phyloP scores from a whole-genome alignment of 352 stramenopile species.

The Pythium guiyangense region DNA sequence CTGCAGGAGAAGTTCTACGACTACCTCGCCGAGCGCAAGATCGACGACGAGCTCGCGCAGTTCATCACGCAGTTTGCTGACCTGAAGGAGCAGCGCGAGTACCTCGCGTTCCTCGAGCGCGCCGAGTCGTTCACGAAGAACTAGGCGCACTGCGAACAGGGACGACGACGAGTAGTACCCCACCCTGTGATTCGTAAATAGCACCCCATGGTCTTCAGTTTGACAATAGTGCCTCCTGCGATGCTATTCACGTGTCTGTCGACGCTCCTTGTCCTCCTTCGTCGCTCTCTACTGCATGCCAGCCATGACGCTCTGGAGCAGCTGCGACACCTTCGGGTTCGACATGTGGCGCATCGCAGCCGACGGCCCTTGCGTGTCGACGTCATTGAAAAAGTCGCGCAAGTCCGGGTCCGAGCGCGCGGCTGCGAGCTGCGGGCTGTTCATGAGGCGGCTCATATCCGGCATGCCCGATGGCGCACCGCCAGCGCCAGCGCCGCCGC shows the following conservation, averaged over 20 bases:
- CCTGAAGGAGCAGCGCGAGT: constrained; percentile 85
- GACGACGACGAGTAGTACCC: too few relatives aligned
- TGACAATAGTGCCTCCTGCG: too few relatives aligned
- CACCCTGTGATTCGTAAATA: too few relatives aligned
- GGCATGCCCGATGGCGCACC: constrained; percentile 45
- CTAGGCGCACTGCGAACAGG: too few relatives aligned
- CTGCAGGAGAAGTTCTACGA: constrained; percentile 78
- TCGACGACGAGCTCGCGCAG: constrained; percentile 81
- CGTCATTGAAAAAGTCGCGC: constrained; percentile 77
- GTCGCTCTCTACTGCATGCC: constrained; percentile 50
- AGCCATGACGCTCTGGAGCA: constrained; percentile 71
- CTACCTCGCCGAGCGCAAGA: constrained; percentile 71
- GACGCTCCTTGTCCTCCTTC: too few relatives aligned
- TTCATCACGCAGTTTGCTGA: constrained; percentile 84
- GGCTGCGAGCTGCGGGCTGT: constrained; percentile 68
- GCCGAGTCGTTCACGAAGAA: constrained; percentile 67
- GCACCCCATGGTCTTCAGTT: neutral
- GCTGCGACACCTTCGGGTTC: constrained; percentile 79
- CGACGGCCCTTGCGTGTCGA: constrained; percentile 69
- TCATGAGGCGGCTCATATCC: constrained; percentile 64
- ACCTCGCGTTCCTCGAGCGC: constrained; percentile 72
- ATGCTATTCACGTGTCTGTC: too few relatives aligned
- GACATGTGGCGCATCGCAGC: constrained; percentile 86
- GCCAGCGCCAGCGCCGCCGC: constrained; percentile 23
- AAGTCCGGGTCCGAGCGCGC: constrained; percentile 70